Evolutionary conservation across 2,329 filamentous ascomycete genomes (phyloP), one percentile per base, ranked within the genome.

Genomic region (Pseudogymnoascus sp.): DNA sequence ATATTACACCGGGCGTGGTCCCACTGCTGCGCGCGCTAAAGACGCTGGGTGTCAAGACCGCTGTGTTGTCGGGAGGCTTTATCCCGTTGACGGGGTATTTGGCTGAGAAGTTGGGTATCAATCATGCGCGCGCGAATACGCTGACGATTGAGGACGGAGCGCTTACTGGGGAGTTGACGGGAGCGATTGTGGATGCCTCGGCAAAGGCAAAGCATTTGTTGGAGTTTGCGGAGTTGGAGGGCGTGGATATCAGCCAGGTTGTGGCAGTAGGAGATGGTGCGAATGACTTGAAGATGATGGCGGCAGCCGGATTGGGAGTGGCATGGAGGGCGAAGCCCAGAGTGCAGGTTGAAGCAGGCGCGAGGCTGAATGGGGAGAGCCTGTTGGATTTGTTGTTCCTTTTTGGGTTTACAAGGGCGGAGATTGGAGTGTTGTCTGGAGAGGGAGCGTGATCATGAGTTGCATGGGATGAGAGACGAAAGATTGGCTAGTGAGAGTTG

Each of bases 21-120:
- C 84, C 90, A 65, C 79, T 97, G 16, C 81, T 96, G 64, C 81
- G 75, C 63, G 88, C 86, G 0, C 77, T 99, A 59, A 91, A 89
- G 74, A 79, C 81, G 20, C 76, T 96, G 4, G 93, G 93, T 6
- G 88, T 89, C 74, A 93, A 90, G 75, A 91, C 91, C 1, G 94
- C 92, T 0, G 93, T 99, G 4, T 76, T 97, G 32, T 96, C 91
- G 34, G 94, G 94, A 47, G 94, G 94, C 0, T 99, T 99, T 75
- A 84, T 90, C 65, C 92, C 93, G 0, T 77, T 97, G 65, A 95
- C 94, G 0, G 81, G 85, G 62, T 97, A 92, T 90, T 82, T 97
- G 35, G 91, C 90, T 14, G 79, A 79, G 39, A 80, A 90, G 69
- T 78, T 99, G 25, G 90, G 90, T 12, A 83, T 99, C 61, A 90